A percentile compares a stretch with the other conserved stretches of the same genome.
These are phyloP conservation scores for Celoporthe dispersa DNA, from an alignment of 2,329 filamentous ascomycete genomes.

Conservation along the genomic window DNA sequence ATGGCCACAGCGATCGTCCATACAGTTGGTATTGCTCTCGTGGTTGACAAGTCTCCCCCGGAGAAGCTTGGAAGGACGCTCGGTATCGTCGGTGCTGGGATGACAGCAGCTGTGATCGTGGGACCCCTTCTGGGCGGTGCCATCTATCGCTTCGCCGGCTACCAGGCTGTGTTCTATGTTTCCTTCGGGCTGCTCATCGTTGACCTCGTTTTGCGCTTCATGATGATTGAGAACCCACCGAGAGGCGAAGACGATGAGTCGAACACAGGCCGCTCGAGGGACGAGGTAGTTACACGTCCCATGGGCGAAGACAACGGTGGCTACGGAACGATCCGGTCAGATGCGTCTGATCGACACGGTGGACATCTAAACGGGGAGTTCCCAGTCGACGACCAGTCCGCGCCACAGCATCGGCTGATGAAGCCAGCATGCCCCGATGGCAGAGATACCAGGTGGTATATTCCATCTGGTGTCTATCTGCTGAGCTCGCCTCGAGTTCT, in stretches of 20 bases:
- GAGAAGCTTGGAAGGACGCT: constrained; percentile 24
- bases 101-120: constrained; percentile 21
- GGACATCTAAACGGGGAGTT: not conserved
- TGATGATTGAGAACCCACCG: constrained; percentile 23
- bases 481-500: constrained; percentile 4
- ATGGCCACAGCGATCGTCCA: constrained; percentile 22
- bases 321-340: constrained; percentile 7
- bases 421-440: not conserved
- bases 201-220: constrained; percentile 22
- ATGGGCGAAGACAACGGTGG: not conserved
- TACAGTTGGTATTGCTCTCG: constrained; percentile 25
- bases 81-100: constrained; percentile 22
- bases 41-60: constrained; percentile 24
- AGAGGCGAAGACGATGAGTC: no score
- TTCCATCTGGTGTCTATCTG: constrained; percentile 8
- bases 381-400: not conserved
- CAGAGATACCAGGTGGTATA: not conserved
- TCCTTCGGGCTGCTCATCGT: constrained; percentile 24
- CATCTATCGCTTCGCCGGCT: constrained; percentile 21
- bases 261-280: not conserved
- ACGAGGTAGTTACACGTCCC: not conserved
- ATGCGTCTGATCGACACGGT: not conserved
- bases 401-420: not conserved
- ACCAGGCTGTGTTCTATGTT: constrained; percentile 21
- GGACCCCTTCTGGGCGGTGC: constrained; percentile 24